Conservation (phyloP, 2,329 filamentous ascomycete species). For the Fusarium lyarnte region DNA sequence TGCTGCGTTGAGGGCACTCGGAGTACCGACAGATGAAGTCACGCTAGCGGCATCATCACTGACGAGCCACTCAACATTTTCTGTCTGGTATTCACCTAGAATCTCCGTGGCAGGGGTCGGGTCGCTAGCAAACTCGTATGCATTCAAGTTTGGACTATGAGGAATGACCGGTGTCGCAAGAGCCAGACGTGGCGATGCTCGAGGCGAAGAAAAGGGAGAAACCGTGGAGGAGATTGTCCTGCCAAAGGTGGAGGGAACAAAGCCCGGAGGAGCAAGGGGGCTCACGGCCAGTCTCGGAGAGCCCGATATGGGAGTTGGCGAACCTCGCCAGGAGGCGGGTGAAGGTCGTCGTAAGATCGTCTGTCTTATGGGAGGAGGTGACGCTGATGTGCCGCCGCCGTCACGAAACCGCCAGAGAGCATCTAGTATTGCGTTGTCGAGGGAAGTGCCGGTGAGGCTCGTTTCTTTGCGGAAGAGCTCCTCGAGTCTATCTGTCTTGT, state of each 20-base stretch:
- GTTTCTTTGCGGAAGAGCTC: constrained; percentile 84
- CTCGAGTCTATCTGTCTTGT: constrained; percentile 92
- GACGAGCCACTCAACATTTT: constrained; percentile 97
- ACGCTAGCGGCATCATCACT: constrained; percentile 86
- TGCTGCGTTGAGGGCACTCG: constrained; percentile 78
- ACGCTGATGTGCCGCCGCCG: constrained; percentile 70
- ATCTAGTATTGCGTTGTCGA: constrained; percentile 92
- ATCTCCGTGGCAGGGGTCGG: constrained; percentile 82
- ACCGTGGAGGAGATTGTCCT: constrained; percentile 81
- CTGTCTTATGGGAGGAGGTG: constrained; percentile 86
- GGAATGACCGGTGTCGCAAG: constrained; percentile 91
- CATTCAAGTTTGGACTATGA: constrained; percentile 91
- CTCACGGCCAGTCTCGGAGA: constrained; percentile 85
- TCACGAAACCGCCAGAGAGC: constrained; percentile 87
- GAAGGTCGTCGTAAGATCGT: constrained; percentile 90
- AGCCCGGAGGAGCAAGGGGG: constrained; percentile 85
- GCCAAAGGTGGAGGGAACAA: constrained; percentile 78
- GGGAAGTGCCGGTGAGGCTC: constrained; percentile 74
- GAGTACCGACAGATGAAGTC: constrained; percentile 75
- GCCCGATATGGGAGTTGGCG: constrained; percentile 81
- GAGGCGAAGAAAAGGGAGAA: constrained; percentile 93
- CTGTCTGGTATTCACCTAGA: constrained; percentile 89
- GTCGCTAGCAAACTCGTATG: constrained; percentile 92
- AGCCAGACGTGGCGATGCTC: constrained; percentile 89
- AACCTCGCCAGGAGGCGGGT: constrained; percentile 90